Conservation (phyloP, 2,329 filamentous ascomycete genomes). For the Aureobasidium zeae region DNA sequence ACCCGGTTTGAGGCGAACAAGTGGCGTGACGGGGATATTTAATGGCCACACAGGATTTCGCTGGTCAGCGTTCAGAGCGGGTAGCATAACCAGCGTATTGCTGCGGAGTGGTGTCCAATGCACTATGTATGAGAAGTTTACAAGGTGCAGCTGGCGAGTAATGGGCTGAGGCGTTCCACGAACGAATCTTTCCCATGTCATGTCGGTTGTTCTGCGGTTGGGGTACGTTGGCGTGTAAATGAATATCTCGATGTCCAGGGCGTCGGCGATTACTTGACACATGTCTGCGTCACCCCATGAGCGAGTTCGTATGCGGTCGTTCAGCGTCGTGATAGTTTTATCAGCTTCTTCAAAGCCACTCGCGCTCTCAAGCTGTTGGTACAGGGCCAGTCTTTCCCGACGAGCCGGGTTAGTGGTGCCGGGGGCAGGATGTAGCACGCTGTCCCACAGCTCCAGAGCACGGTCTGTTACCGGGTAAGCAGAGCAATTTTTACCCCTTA, state of each 20-base stretch:
- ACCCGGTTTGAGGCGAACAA: background rate
- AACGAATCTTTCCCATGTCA: background rate
- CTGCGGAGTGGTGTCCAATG: slow-evolving; percentile 9
- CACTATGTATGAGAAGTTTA: background rate
- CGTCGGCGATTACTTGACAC: slow-evolving; percentile 3
- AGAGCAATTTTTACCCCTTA: background rate
- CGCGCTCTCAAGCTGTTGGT: too few relatives aligned
- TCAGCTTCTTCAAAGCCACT: too few relatives aligned
- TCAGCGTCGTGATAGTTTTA: too few relatives aligned
- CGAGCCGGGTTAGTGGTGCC: background rate
- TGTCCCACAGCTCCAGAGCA: background rate
- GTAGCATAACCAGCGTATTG: too few relatives aligned
- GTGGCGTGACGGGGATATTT: background rate
- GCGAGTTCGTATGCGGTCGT: background rate
- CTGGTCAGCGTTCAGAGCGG: too few relatives aligned
- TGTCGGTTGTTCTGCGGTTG: too few relatives aligned
- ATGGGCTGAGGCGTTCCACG: background rate
- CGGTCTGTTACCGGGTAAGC: background rate
- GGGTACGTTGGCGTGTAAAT: background rate
- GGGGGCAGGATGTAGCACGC: background rate
- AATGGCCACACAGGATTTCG: too few relatives aligned
- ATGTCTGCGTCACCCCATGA: background rate
- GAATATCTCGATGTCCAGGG: slow-evolving; percentile 10
- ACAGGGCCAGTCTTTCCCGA: background rate
- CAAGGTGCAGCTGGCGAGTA: slow-evolving; percentile 3